Conservation (phyloP, 768 basidiomycete species). For the Trametes meyenii region DNA sequence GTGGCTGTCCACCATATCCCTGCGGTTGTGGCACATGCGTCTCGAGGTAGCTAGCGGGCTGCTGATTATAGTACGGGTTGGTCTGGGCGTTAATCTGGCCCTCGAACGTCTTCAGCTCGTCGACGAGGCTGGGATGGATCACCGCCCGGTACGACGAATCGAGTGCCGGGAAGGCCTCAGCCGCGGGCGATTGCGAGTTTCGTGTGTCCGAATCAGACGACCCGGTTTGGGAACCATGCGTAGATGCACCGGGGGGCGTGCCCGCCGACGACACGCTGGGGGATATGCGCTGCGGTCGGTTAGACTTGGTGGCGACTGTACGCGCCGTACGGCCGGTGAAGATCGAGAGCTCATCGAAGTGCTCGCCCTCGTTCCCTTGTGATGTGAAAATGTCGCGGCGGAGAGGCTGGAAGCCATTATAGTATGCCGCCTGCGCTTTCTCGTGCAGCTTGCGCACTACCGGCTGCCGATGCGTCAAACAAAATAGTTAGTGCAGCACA, state of each 20-base stretch:
- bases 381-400: constrained; percentile 64
- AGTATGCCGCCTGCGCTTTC: constrained; percentile 60
- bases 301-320: constrained; percentile 54
- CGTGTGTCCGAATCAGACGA: constrained; percentile 4
- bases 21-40: neutral
- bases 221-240: constrained; percentile 7
- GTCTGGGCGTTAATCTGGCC: constrained; percentile 35
- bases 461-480: constrained; percentile 44
- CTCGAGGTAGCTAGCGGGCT: neutral
- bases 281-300: constrained; percentile 26
- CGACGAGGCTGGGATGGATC: constrained; percentile 37
- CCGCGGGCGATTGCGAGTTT: constrained; percentile 18
- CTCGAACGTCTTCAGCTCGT: constrained; percentile 36
- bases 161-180: constrained; percentile 22
- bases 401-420: constrained; percentile 45
- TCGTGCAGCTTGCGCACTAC: constrained; percentile 61
- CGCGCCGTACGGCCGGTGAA: constrained; percentile 73
- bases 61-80: constrained; percentile 19
- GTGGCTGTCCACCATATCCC: neutral
- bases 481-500: neutral
- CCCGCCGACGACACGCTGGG: constrained; percentile 15
- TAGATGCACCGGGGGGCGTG: constrained; percentile 11
- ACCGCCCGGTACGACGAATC: constrained; percentile 27
- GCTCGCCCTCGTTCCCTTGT: constrained; percentile 42
- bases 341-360: constrained; percentile 72